Conservation (phyloP, 2,329 filamentous ascomycete genomes). For the Aureobasidium zeae region DNA sequence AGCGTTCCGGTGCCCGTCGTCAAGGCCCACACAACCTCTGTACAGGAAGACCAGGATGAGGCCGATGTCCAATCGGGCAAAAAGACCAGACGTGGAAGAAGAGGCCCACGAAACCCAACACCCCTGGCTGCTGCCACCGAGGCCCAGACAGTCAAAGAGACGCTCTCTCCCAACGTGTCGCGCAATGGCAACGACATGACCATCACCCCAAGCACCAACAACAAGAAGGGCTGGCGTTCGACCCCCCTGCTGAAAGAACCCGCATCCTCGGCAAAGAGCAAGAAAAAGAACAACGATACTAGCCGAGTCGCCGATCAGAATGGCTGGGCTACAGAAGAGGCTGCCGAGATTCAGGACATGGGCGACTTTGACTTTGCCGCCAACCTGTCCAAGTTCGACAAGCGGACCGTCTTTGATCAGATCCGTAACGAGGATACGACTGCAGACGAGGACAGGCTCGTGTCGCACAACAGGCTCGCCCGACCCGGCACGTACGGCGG, state of each 20-base stretch:
- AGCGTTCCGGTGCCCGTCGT: slow-evolving; percentile 10
- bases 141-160: slow-evolving; percentile 20
- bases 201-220: slow-evolving; percentile 26
- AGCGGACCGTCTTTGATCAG: slow-evolving; percentile 81
- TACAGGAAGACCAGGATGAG: slow-evolving; percentile 1
- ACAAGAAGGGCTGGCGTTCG: slow-evolving; percentile 57
- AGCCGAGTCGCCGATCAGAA: slow-evolving; percentile 50
- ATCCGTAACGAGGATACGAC: slow-evolving; percentile 81
- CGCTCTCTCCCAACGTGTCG: slow-evolving; percentile 22
- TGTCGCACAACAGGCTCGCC: slow-evolving; percentile 68
- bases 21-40: no score
- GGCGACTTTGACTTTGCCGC: slow-evolving; percentile 90
- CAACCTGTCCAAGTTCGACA: slow-evolving; percentile 90
- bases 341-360: slow-evolving; percentile 86
- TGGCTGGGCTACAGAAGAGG: slow-evolving; percentile 93
- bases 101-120: slow-evolving; percentile 2
- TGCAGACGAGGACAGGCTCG: slow-evolving; percentile 82
- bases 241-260: slow-evolving; percentile 58
- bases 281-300: slow-evolving; percentile 36
- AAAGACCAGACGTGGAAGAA: slow-evolving; percentile 37
- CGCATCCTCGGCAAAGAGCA: slow-evolving; percentile 23
- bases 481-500: slow-evolving; percentile 49
- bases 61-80: slow-evolving; percentile 27
- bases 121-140: slow-evolving; percentile 22
- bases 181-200: slow-evolving; percentile 32